phyloP scores from a whole-genome alignment of 768 basidiomycete species.

The Boletus reticulatus region DNA sequence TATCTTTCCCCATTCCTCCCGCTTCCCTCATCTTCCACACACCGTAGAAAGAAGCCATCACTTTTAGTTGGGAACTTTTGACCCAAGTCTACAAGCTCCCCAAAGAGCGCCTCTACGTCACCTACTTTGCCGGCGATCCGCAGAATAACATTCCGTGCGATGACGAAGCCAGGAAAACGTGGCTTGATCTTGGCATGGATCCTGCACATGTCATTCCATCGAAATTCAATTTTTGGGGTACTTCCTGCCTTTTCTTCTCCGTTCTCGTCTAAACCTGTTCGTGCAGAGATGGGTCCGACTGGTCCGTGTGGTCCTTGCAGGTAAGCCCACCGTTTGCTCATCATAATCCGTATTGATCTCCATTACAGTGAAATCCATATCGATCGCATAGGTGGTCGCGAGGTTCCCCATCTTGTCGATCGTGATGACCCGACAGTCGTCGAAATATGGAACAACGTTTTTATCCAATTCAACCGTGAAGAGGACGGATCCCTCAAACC shows the following conservation, averaged over 20 bases:
- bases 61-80: slow-evolving; percentile 92
- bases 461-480: slow-evolving; percentile 98
- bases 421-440: slow-evolving; percentile 95
- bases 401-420: slow-evolving; percentile 91
- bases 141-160: slow-evolving; percentile 84
- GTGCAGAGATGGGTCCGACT: slow-evolving; percentile 93
- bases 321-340: slow-evolving; percentile 32
- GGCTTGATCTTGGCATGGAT: slow-evolving; percentile 85
- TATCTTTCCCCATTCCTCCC: neutral
- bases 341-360: neutral
- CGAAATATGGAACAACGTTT: slow-evolving; percentile 99
- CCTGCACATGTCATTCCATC: slow-evolving; percentile 92
- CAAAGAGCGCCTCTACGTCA: slow-evolving; percentile 90
- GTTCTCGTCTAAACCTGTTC: slow-evolving; percentile 2
- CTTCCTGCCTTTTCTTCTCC: slow-evolving; percentile 19
- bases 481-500: slow-evolving; percentile 74
- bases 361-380: slow-evolving; percentile 84
- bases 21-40: slow-evolving; percentile 2
- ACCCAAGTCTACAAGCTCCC: slow-evolving; percentile 87
- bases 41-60: slow-evolving; percentile 84
- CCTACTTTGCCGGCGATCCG: slow-evolving; percentile 96
- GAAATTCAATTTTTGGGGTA: slow-evolving; percentile 99
- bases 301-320: slow-evolving; percentile 98
- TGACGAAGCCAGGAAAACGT: slow-evolving; percentile 80
- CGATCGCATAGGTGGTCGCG: slow-evolving; percentile 96